phyloP scores from a whole-genome alignment of 2,329 filamentous ascomycete species.

The Cryoendolithus antarcticus region DNA sequence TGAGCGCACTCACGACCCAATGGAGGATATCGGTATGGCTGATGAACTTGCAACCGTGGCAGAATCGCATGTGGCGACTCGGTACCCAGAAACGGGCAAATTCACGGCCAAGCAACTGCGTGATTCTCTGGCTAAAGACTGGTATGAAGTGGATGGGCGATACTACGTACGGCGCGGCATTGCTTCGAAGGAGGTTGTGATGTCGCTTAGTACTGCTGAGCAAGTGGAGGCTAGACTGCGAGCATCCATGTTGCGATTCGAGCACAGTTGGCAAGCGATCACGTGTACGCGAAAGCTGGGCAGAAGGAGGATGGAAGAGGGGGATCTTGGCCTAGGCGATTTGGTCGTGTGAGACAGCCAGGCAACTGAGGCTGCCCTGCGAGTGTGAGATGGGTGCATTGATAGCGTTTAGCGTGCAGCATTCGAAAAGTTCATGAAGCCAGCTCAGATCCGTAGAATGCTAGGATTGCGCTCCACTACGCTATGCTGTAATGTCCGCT shows the following conservation, averaged over 20 bases:
- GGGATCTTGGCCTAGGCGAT: neutral
- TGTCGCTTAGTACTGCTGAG: constrained; percentile 22
- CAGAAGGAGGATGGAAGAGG: neutral
- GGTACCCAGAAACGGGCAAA: constrained; percentile 13
- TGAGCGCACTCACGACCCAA: too few relatives aligned
- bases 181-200: constrained; percentile 31
- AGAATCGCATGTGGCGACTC: neutral
- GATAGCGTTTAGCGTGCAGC: too few relatives aligned
- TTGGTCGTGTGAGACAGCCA: neutral
- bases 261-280: neutral
- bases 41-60: too few relatives aligned
- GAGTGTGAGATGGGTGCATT: too few relatives aligned
- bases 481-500: too few relatives aligned
- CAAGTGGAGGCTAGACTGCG: constrained; percentile 3
- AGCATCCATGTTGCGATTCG: neutral
- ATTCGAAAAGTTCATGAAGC: too few relatives aligned
- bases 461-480: too few relatives aligned
- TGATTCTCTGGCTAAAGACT: constrained; percentile 32
- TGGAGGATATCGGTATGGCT: too few relatives aligned
- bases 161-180: constrained; percentile 38
- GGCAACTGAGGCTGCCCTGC: too few relatives aligned
- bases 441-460: too few relatives aligned
- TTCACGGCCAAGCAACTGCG: constrained; percentile 29
- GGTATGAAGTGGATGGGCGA: constrained; percentile 31
- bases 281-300: too few relatives aligned